Conservation (phyloP, 306 rosid species). For the Astragalus glycyphyllos region DNA sequence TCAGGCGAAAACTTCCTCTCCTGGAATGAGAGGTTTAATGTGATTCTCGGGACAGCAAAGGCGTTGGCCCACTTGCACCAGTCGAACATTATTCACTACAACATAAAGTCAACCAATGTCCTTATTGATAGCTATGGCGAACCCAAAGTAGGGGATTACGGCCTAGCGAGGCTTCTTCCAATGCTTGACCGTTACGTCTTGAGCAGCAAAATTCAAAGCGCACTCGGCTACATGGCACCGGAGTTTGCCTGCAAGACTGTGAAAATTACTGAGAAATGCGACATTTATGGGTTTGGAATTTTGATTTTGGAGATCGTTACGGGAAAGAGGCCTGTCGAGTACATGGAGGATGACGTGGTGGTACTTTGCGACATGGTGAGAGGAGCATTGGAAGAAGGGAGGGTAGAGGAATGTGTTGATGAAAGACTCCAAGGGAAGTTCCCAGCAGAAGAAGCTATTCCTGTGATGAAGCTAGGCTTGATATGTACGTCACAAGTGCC, state of each 20-base stretch:
- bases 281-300: slow-evolving; percentile 90
- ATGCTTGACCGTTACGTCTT: slow-evolving; percentile 94
- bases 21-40: slow-evolving; percentile 91
- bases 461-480: slow-evolving; percentile 88
- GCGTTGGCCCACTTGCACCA: slow-evolving; percentile 93
- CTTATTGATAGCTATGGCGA: slow-evolving; percentile 81
- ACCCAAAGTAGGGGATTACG: slow-evolving; percentile 91
- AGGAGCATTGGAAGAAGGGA: slow-evolving; percentile 90
- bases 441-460: slow-evolving; percentile 92
- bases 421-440: slow-evolving; percentile 82
- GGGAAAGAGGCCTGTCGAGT: slow-evolving; percentile 95
- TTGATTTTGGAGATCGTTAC: slow-evolving; percentile 89
- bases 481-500: slow-evolving; percentile 99
- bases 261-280: slow-evolving; percentile 95
- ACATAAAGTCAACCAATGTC: slow-evolving; percentile 91
- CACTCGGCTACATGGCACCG: slow-evolving; percentile 98
- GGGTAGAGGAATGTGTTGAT: slow-evolving; percentile 91
- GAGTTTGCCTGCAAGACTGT: slow-evolving; percentile 97
- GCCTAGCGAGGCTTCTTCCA: slow-evolving; percentile 90
- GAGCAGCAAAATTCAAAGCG: slow-evolving; percentile 99
- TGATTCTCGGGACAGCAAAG: slow-evolving; percentile 90
- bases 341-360: slow-evolving; percentile 98
- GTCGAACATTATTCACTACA: slow-evolving; percentile 85
- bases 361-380: slow-evolving; percentile 98
- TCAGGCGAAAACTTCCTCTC: slow-evolving; percentile 80